phyloP scores from a whole-genome alignment of 2,329 filamentous ascomycete genomes.

The Mycocentrospora acerina region DNA sequence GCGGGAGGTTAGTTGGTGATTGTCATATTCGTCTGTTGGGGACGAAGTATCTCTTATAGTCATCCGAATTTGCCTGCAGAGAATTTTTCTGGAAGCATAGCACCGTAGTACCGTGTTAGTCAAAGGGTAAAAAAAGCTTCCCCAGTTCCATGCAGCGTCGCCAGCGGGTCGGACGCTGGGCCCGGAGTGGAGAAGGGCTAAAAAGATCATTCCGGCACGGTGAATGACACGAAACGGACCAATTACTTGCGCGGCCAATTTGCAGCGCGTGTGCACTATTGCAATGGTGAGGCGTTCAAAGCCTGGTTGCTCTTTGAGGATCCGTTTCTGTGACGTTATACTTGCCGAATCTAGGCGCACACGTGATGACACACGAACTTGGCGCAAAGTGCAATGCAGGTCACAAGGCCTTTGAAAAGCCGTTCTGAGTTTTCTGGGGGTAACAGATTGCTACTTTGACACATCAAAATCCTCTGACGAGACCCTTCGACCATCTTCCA shows the following conservation, averaged over 20 bases:
- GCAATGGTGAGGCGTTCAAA: constrained; percentile 22
- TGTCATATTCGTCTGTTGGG: neutral
- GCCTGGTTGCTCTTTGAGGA: constrained; percentile 16
- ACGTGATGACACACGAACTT: no score
- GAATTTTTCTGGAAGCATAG: constrained; percentile 27
- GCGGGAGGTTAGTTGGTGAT: constrained; percentile 15
- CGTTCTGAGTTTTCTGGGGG: constrained; percentile 17
- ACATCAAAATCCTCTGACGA: constrained; percentile 32
- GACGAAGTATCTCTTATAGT: constrained; percentile 31
- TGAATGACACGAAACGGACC: constrained; percentile 25
- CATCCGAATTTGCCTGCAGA: constrained; percentile 17
- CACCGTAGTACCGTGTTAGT: constrained; percentile 35
- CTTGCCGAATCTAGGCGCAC: no score
- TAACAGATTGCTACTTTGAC: constrained; percentile 31
- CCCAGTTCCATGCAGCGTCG: constrained; percentile 26
- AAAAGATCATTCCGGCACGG: constrained; percentile 21
- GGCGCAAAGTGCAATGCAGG: constrained; percentile 14
- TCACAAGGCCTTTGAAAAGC: constrained; percentile 18
- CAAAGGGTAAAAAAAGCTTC: constrained; percentile 28
- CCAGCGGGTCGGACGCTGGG: constrained; percentile 27
- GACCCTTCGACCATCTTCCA: constrained; percentile 21
- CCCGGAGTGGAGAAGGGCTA: constrained; percentile 23
- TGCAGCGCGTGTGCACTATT: constrained; percentile 21
- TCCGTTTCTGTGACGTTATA: constrained; percentile 29
- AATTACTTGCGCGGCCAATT: constrained; percentile 8